phyloP scores from a whole-genome alignment of 1,139 yeast species.

The Blastobotrys persicus region DNA sequence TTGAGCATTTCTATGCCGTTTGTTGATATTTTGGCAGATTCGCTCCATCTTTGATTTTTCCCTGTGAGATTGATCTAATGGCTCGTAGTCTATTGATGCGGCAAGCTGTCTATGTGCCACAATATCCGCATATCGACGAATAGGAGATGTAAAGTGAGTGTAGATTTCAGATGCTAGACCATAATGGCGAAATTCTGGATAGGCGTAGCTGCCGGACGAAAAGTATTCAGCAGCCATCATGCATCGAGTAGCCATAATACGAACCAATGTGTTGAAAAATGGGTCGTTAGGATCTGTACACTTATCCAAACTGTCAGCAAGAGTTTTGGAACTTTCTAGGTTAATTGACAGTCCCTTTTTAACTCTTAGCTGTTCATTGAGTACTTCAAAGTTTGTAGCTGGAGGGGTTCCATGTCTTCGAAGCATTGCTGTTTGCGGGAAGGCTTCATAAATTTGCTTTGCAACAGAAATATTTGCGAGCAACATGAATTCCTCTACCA shows the following conservation, averaged over 20 bases:
- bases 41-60: conserved; percentile 89
- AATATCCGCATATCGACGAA: conserved; percentile 96
- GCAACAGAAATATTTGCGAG: conserved; percentile 97
- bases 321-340: conserved; percentile 80
- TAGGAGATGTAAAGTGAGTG: conserved; percentile 98
- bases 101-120: conserved; percentile 97
- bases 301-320: conserved; percentile 91
- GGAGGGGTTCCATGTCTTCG: conserved; percentile 96
- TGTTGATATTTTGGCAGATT: conserved; percentile 85
- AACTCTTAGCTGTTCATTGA: conserved; percentile 86
- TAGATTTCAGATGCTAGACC: conserved; percentile 97
- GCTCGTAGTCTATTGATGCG: conserved; percentile 93
- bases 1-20: conserved; percentile 95
- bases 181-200: conserved; percentile 93
- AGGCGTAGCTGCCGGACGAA: conserved; percentile 87
- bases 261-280: conserved; percentile 86
- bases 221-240: conserved; percentile 99
- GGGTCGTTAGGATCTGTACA: conserved; percentile 81
- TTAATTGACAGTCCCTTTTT: conserved; percentile 72
- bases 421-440: conserved; percentile 97
- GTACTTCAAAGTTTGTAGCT: conserved; percentile 80
- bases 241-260: conserved; percentile 97
- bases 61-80: conserved; percentile 74
- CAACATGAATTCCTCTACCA: conserved; percentile 98
- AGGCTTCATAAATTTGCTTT: conserved; percentile 82